Evolutionary conservation across 2,329 filamentous ascomycete species (phyloP).

Genomic region (Fusarium sp.): DNA sequence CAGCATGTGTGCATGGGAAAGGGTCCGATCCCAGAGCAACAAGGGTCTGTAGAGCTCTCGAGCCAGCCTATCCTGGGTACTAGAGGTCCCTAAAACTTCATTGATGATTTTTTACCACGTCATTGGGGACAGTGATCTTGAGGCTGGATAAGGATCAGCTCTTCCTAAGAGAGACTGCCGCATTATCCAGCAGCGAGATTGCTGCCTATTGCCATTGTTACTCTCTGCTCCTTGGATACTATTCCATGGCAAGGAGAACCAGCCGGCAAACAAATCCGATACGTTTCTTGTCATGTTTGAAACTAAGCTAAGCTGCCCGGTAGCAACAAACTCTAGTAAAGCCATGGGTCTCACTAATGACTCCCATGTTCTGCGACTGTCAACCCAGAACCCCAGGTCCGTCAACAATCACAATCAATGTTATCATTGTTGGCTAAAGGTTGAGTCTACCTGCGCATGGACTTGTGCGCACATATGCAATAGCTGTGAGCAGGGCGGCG

Average conservation of each 20-base stretch:
- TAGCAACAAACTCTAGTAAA: not conserved
- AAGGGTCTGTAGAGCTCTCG: slow-evolving; percentile 28
- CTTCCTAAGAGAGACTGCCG: not conserved
- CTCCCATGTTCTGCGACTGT: slow-evolving; percentile 33
- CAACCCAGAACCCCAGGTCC: slow-evolving; percentile 37
- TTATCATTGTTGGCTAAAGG: slow-evolving; percentile 7
- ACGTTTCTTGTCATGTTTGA: not conserved
- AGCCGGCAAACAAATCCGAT: not conserved
- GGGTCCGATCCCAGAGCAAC: slow-evolving; percentile 28
- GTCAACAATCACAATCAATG: slow-evolving; percentile 16
- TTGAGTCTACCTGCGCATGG: slow-evolving; percentile 2
- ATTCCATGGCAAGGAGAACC: not conserved
- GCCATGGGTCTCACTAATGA: slow-evolving; percentile 21
- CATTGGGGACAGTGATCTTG: slow-evolving; percentile 14
- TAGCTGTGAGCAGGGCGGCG: slow-evolving; percentile 14
- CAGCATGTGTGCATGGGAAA: slow-evolving; percentile 33
- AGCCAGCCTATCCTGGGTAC: slow-evolving; percentile 14
- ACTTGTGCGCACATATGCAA: slow-evolving; percentile 19
- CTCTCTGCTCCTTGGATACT: not conserved
- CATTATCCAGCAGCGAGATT: not conserved
- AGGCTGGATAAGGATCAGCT: slow-evolving; percentile 26
- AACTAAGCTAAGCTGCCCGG: slow-evolving; percentile 4
- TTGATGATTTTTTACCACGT: slow-evolving; percentile 22
- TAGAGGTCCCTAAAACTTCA: not conserved
- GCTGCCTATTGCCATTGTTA: not conserved